phyloP scores from a whole-genome alignment of 2,329 filamentous ascomycete genomes.

The Sporothrix curviconia region DNA sequence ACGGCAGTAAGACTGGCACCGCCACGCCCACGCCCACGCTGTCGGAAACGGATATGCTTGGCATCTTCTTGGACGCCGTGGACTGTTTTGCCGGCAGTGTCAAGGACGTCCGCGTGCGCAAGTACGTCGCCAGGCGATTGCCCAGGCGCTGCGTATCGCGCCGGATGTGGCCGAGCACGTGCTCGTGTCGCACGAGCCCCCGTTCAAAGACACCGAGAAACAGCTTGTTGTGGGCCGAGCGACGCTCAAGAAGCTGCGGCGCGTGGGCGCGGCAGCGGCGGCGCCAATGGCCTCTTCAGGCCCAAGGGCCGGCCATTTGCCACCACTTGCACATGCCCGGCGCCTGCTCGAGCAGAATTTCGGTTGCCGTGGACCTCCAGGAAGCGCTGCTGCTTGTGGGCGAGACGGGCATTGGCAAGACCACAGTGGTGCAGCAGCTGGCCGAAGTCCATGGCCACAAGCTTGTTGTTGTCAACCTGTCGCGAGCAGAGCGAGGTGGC shows the following conservation, averaged over 20 bases:
- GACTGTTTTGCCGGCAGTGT: conserved; percentile 87
- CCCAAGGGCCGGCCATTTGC: conserved; percentile 65
- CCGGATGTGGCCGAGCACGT: conserved; percentile 75
- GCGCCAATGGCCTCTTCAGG: conserved; percentile 26
- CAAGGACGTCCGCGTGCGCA: conserved; percentile 56
- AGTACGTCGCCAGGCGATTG: conserved; percentile 60
- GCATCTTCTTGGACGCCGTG: conserved; percentile 87
- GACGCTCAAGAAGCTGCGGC: conserved; percentile 50
- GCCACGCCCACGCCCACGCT: conserved; percentile 42
- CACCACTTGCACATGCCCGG: conserved; percentile 76
- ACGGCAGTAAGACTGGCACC: too few species aligned
- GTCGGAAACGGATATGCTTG: conserved; percentile 64
- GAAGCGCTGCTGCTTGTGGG: conserved; percentile 94
- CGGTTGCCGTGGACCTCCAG: conserved; percentile 71
- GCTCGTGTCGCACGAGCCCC: conserved; percentile 64
- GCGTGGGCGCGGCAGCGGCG: too few species aligned
- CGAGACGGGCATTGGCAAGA: conserved; percentile 98
- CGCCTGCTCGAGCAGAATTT: conserved; percentile 82
- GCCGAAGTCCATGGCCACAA: conserved; percentile 78
- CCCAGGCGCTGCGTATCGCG: conserved; percentile 80
- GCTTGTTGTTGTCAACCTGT: conserved; percentile 88
- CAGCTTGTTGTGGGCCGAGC: conserved; percentile 61
- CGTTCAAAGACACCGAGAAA: conserved; percentile 54
- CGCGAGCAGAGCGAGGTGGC: conserved; percentile 95
- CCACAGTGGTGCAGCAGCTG: conserved; percentile 88